These are phyloP conservation scores for Anastatica hierochuntica DNA, from an alignment of 345 rosid species.

Conservation along the genomic window DNA sequence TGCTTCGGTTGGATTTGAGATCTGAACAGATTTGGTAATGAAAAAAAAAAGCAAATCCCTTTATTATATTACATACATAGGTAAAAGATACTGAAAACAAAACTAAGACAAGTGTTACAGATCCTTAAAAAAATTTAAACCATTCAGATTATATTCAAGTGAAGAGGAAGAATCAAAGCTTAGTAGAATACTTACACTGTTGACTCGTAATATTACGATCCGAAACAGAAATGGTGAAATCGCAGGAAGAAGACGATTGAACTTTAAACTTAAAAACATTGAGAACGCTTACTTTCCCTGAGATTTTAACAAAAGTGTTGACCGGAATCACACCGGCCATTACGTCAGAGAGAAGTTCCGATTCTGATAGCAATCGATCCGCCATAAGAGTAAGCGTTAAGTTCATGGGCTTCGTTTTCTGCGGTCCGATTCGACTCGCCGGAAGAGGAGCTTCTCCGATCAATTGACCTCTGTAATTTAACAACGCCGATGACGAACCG, in stretches of 20 bases:
- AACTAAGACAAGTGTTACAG: no score
- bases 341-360: conserved; percentile 33
- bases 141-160: no score
- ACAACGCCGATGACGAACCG: conserved; percentile 28
- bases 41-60: no score
- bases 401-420: conserved; percentile 36
- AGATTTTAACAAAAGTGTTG: conserved; percentile 30
- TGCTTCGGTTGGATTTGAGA: no score
- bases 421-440: conserved; percentile 39
- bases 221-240: conserved; percentile 33
- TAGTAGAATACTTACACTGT: conserved; percentile 47
- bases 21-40: no score
- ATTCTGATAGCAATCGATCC: conserved; percentile 39
- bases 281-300: conserved; percentile 52
- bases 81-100: no score
- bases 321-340: conserved; percentile 36
- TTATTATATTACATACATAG: no score
- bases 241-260: conserved; percentile 43
- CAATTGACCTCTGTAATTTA: conserved; percentile 47
- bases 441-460: conserved; percentile 75
- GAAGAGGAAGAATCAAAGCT: conserved; percentile 28
- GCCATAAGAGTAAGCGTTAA: conserved; percentile 56
- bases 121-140: no score
- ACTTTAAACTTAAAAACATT: conserved; percentile 37
- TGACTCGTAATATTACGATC: conserved; percentile 39